phyloP scores from a whole-genome alignment of 805 yeast genomes.

The Osmozyma mogii region DNA sequence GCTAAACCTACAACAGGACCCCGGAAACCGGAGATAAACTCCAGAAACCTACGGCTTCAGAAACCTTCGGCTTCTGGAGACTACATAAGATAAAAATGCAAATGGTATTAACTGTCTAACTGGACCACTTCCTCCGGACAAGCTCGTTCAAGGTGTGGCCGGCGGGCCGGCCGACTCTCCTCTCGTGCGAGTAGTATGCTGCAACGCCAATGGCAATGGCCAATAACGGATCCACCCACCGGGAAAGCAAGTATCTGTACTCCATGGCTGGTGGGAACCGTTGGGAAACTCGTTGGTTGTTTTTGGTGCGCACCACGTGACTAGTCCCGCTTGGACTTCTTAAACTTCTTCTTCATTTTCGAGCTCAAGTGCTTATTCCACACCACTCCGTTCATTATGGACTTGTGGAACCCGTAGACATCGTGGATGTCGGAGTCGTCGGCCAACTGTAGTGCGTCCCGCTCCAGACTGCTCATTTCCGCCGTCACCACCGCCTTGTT shows the following conservation, averaged over 20 bases:
- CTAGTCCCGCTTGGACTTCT: too few relatives aligned
- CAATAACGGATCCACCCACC: conserved; percentile 56
- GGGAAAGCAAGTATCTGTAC: conserved; percentile 42
- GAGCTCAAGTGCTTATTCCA: conserved; percentile 57
- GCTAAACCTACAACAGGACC: too few relatives aligned
- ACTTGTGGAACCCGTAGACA: conserved; percentile 35
- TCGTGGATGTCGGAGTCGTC: conserved; percentile 31
- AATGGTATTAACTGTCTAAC: conserved; percentile 1
- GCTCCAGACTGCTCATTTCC: conserved; percentile 33
- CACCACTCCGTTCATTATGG: conserved; percentile 47
- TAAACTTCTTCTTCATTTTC: conserved; percentile 37
- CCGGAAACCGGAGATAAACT: too few relatives aligned
- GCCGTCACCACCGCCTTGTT: conserved; percentile 22
- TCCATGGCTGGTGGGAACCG: too few relatives aligned
- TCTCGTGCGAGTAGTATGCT: conserved; percentile 59
- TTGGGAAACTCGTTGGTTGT: too few relatives aligned
- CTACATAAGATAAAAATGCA: too few relatives aligned
- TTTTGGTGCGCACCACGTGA: too few relatives aligned
- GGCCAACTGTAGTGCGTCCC: conserved; percentile 18
- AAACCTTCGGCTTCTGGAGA: too few relatives aligned
- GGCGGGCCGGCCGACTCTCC: conserved; percentile 44
- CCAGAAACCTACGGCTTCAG: too few relatives aligned
- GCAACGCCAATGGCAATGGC: conserved; percentile 55
- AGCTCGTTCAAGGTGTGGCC: conserved; percentile 58
- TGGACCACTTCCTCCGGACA: conserved; percentile 20